These are phyloP conservation scores for Candida methanosorbosa DNA, from an alignment of 805 yeast species.

Conservation along the genomic window DNA sequence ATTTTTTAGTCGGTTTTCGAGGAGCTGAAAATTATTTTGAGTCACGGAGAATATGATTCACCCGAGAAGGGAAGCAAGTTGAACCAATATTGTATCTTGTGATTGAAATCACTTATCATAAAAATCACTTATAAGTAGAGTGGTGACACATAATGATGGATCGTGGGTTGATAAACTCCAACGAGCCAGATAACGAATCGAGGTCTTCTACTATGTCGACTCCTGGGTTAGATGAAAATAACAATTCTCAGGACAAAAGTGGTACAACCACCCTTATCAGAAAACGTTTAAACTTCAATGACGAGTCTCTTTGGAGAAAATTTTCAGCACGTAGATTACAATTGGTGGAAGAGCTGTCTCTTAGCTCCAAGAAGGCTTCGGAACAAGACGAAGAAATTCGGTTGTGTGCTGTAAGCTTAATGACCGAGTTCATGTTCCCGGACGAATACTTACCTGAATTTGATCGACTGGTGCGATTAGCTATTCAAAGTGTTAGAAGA, in stretches of 20 bases:
- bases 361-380: conserved; percentile 66
- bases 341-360: conserved; percentile 65
- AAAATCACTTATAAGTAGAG: too few species aligned
- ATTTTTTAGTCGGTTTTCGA: too few species aligned
- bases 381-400: conserved; percentile 84
- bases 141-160: too few species aligned
- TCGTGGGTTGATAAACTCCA: too few species aligned
- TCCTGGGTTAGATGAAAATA: too few species aligned
- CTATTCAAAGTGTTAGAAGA: conserved; percentile 86
- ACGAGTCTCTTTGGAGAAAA: conserved; percentile 79
- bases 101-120: too few species aligned
- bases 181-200: too few species aligned
- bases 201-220: too few species aligned
- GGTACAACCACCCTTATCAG: conserved; percentile 39
- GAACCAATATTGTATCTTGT: too few species aligned
- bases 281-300: conserved; percentile 59
- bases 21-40: too few species aligned
- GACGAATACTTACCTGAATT: conserved; percentile 57
- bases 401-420: conserved; percentile 66
- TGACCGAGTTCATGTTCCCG: conserved; percentile 72
- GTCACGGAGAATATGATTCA: too few species aligned
- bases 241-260: not conserved
- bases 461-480: conserved; percentile 85
- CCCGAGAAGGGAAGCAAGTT: too few species aligned
- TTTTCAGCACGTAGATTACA: conserved; percentile 88